A percentile compares a stretch with the other conserved stretches of the same genome.
These are phyloP conservation scores for Pochonia chlamydosporia DNA, from an alignment of 2,329 filamentous ascomycete genomes.

Conservation along the genomic window DNA sequence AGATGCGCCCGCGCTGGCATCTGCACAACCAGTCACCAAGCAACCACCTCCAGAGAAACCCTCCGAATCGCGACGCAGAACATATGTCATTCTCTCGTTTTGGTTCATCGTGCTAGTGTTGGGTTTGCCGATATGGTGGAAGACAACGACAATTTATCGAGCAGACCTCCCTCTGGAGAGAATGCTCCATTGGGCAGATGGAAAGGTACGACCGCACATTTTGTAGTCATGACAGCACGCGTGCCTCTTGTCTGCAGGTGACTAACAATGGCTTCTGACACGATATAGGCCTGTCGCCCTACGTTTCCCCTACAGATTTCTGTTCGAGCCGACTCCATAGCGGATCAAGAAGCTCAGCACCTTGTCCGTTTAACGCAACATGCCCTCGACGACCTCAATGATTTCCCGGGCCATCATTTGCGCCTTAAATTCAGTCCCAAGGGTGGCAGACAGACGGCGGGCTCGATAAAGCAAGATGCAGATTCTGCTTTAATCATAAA, in stretches of 20 bases:
- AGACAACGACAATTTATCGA: conserved; percentile 87
- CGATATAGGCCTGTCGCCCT: conserved; percentile 69
- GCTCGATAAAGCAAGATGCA: conserved; percentile 31
- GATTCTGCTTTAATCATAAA: conserved; percentile 63
- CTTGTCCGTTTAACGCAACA: conserved; percentile 78
- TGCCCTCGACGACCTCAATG: conserved; percentile 78
- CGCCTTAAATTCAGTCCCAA: conserved; percentile 38
- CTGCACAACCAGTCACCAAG: conserved; percentile 12
- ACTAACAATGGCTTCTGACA: conserved; percentile 1
- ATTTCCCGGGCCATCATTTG: conserved; percentile 79
- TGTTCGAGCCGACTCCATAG: conserved; percentile 63
- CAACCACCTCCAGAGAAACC: conserved; percentile 72
- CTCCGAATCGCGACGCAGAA: conserved; percentile 63
- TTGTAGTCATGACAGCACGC: no score
- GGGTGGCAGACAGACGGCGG: background rate
- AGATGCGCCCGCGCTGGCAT: conserved; percentile 12
- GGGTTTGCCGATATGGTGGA: conserved; percentile 92
- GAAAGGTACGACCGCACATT: conserved; percentile 68
- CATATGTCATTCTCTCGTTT: conserved; percentile 76
- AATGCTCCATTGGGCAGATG: conserved; percentile 89
- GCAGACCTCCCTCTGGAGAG: conserved; percentile 74
- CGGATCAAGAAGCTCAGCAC: conserved; percentile 61
- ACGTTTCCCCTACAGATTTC: conserved; percentile 83
- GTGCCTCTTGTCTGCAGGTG: no score
- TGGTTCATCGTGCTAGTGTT: conserved; percentile 81